Evolutionary conservation across 108 stramenopile genomes (phyloP).

Genomic region (Stephanodiscus triporus): DNA sequence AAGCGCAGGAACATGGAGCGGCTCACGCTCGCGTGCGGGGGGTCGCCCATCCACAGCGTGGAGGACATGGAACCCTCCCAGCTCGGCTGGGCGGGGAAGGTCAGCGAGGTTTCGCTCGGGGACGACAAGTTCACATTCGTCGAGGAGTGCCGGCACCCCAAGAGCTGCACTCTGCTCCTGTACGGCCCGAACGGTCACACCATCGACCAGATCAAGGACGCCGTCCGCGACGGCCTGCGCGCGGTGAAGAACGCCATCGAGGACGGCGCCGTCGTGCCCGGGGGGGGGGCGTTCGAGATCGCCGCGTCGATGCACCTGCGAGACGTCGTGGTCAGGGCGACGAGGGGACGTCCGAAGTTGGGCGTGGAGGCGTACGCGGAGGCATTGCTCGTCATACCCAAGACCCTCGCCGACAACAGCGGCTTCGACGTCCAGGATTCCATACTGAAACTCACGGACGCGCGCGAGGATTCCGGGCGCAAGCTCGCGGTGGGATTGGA

Average conservation of each 20-base stretch:
- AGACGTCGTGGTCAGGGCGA: slow-evolving; percentile 59
- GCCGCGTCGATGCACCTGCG: slow-evolving; percentile 82
- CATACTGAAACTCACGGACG: slow-evolving; percentile 91
- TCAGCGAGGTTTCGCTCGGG: slow-evolving; percentile 94
- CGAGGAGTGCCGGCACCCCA: slow-evolving; percentile 92
- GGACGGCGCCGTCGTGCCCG: slow-evolving; percentile 94
- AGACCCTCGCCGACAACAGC: slow-evolving; percentile 97
- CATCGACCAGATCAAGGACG: slow-evolving; percentile 98
- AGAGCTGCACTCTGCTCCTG: slow-evolving; percentile 94
- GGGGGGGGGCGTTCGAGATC: slow-evolving; percentile 97
- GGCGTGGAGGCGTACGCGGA: slow-evolving; percentile 98
- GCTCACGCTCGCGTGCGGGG: slow-evolving; percentile 97
- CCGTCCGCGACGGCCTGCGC: slow-evolving; percentile 96
- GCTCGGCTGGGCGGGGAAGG: slow-evolving; percentile 95
- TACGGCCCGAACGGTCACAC: slow-evolving; percentile 98
- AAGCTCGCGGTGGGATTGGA: slow-evolving; percentile 91
- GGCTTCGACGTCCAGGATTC: slow-evolving; percentile 97
- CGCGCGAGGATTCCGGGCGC: slow-evolving; percentile 60
- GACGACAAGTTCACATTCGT: slow-evolving; percentile 99
- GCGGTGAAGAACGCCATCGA: slow-evolving; percentile 97
- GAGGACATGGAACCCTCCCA: slow-evolving; percentile 91
- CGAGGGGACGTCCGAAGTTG: slow-evolving; percentile 92
- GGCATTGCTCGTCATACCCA: slow-evolving; percentile 96
- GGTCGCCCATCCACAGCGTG: slow-evolving; percentile 91
- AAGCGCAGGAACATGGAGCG: slow-evolving; percentile 99